These are phyloP conservation scores for Echinochloa phyllopogon DNA, from an alignment of 176 grass and related monocot species.

Conservation along the genomic window DNA sequence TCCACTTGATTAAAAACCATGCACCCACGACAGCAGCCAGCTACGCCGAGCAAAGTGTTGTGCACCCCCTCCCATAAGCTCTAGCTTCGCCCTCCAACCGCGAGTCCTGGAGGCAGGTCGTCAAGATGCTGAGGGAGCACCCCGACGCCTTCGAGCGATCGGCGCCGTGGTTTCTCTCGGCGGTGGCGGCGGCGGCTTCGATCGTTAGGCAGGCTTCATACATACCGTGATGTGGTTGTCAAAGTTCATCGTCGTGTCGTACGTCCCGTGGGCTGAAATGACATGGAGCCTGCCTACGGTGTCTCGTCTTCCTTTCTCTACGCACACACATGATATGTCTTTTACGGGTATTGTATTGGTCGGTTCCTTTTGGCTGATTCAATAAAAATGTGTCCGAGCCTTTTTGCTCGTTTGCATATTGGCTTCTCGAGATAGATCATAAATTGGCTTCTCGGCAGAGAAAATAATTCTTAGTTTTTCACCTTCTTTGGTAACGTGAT, in stretches of 20 bases:
- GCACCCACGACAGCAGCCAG: too few species aligned
- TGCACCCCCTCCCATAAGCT: too few species aligned
- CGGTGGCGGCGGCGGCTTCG: not conserved
- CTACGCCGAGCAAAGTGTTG: too few species aligned
- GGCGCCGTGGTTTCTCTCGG: too few species aligned
- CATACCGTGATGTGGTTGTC: conserved; percentile 41
- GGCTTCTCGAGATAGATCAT: not conserved
- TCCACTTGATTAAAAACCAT: too few species aligned
- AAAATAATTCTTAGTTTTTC: too few species aligned
- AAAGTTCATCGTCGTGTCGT: conserved; percentile 40
- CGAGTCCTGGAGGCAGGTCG: conserved; percentile 64
- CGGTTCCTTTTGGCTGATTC: conserved; percentile 24
- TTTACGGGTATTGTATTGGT: conserved; percentile 16
- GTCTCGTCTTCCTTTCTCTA: conserved; percentile 23
- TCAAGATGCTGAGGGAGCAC: conserved; percentile 77
- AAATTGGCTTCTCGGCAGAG: too few species aligned
- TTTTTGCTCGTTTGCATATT: conserved; percentile 25
- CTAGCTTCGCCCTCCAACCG: conserved; percentile 63
- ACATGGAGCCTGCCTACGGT: conserved; percentile 42
- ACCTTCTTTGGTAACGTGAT: too few species aligned
- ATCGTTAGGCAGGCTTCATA: conserved; percentile 36
- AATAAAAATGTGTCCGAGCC: conserved; percentile 46
- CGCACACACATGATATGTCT: not conserved
- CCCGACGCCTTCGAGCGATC: conserved; percentile 62
- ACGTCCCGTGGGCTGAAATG: conserved; percentile 43